Conservation (phyloP, 108 stramenopile genomes). For the Cyclostephanos tholiformis region DNA sequence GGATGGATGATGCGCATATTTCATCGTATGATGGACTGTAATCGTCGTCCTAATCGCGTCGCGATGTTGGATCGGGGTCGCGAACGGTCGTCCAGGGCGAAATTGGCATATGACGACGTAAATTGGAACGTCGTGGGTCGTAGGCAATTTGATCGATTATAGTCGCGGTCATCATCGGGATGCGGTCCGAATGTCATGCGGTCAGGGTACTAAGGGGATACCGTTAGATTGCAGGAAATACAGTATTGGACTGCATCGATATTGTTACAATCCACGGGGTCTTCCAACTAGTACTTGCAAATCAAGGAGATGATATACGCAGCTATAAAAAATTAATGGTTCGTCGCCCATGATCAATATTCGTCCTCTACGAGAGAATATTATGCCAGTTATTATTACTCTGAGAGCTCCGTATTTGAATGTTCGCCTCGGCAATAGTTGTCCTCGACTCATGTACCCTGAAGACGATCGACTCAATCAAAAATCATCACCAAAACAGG, state of each 20-base stretch:
- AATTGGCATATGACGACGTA: conserved; percentile 13
- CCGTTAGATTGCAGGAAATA: conserved; percentile 44
- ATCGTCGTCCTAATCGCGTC: conserved; percentile 2
- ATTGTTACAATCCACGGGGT: conserved; percentile 70
- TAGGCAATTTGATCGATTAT: conserved; percentile 17
- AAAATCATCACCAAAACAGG: not conserved
- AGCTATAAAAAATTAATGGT: conserved; percentile 16
- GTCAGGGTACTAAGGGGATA: conserved; percentile 55
- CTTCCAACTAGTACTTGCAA: conserved; percentile 69
- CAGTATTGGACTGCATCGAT: conserved; percentile 73
- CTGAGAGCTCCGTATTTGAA: not conserved
- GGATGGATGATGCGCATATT: conserved; percentile 30
- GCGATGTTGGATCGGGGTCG: conserved; percentile 60
- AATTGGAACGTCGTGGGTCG: conserved; percentile 32
- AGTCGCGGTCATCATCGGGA: conserved; percentile 32
- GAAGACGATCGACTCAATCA: not conserved
- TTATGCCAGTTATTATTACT: not conserved
- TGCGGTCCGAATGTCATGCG: conserved; percentile 60
- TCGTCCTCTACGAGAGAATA: not conserved
- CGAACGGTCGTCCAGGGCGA: conserved; percentile 43
- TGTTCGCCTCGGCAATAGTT: not conserved
- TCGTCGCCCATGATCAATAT: too few relatives aligned
- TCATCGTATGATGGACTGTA: conserved; percentile 42
- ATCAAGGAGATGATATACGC: conserved; percentile 22
- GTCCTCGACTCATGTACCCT: too few relatives aligned